These are phyloP conservation scores for Trichoderma cornu-damae DNA, from an alignment of 2,329 filamentous ascomycete genomes.

Conservation along the genomic window DNA sequence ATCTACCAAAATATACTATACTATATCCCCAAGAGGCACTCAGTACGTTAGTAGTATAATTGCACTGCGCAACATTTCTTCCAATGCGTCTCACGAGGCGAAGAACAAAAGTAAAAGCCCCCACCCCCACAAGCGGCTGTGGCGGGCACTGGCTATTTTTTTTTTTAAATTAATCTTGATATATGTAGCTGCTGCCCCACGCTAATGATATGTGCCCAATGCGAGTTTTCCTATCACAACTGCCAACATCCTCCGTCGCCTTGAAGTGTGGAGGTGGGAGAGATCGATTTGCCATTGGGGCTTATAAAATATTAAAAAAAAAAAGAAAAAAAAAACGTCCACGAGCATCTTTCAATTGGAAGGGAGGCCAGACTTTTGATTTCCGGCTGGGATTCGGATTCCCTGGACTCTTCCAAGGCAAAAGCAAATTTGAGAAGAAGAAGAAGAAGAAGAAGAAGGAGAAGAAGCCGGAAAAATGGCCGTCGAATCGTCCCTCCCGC, in stretches of 20 bases:
- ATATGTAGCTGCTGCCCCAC: background rate
- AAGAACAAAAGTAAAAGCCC: background rate
- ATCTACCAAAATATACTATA: too few species aligned
- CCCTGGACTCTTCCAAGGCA: background rate
- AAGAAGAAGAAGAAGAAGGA: background rate
- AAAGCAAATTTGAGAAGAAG: background rate
- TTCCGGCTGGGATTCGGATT: too few species aligned
- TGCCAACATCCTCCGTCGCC: background rate
- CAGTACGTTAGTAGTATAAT: too few species aligned
- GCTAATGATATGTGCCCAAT: too few species aligned
- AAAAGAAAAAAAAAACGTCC: background rate
- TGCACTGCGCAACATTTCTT: too few species aligned
- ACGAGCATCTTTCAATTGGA: background rate
- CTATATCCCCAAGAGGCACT: too few species aligned
- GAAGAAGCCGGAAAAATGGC: constrained; percentile 14
- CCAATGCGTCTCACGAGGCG: too few species aligned
- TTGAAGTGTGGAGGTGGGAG: too few species aligned
- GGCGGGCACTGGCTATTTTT: background rate
- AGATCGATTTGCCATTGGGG: too few species aligned
- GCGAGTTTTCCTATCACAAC: background rate
- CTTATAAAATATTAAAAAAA: background rate
- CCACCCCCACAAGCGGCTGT: constrained; percentile 7
- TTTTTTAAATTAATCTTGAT: background rate
- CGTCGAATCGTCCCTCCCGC: constrained; percentile 37
- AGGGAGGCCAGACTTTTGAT: too few species aligned